phyloP scores from a whole-genome alignment of 2,329 filamentous ascomycete species.

The Sporothrix inflata region DNA sequence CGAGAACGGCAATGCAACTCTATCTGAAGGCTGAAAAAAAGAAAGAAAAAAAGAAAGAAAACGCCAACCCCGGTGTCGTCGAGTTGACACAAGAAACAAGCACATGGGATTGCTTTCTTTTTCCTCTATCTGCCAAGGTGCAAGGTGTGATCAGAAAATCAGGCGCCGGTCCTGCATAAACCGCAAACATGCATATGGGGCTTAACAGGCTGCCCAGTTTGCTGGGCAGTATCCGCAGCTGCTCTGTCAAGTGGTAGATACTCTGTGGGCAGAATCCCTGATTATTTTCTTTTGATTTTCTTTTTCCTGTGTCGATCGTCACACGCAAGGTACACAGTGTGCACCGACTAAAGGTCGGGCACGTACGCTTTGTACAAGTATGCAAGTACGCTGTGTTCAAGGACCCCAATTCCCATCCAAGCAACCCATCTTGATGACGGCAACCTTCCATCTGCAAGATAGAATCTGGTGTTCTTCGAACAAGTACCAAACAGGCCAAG shows the following conservation, averaged over 20 bases:
- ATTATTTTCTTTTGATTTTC: neutral
- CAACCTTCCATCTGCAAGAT: neutral
- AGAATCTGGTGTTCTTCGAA: neutral
- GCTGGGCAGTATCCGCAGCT: neutral
- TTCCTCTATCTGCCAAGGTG: neutral
- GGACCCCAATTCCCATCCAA: neutral
- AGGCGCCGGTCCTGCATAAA: neutral
- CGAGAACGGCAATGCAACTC: neutral
- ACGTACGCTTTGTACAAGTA: neutral
- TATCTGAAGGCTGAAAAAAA: neutral
- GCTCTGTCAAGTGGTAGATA: neutral
- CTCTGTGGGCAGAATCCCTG: neutral
- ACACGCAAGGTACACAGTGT: neutral
- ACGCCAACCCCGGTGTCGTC: neutral
- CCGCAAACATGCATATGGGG: neutral
- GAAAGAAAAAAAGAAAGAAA: neutral
- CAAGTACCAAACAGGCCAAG: neutral
- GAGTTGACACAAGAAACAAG: neutral
- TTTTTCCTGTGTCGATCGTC: neutral
- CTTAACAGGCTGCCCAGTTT: neutral
- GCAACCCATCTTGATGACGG: neutral
- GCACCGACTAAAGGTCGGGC: neutral
- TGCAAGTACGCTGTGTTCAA: neutral
- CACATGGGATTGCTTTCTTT: neutral
- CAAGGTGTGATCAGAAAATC: neutral